phyloP scores from a whole-genome alignment of 1,139 yeast genomes.

The Casaregolazyma lundiana region DNA sequence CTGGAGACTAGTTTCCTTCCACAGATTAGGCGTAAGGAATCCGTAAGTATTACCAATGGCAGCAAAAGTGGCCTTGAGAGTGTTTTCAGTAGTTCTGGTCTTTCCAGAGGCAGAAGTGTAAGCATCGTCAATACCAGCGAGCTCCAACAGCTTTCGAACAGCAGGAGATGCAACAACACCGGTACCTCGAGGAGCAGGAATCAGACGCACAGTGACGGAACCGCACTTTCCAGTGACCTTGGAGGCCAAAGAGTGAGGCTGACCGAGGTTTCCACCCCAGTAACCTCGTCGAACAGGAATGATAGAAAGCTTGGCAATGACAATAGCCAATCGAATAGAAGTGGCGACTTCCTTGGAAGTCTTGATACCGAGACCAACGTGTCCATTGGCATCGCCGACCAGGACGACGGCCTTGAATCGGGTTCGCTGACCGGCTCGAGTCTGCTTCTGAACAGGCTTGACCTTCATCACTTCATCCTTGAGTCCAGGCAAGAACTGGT shows the following conservation, averaged over 20 bases:
- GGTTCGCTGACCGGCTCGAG: conserved; percentile 99
- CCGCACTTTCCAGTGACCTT: conserved; percentile 99
- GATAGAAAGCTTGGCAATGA: conserved; percentile 97
- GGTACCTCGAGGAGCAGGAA: conserved; percentile 99
- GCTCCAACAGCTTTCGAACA: conserved; percentile 96
- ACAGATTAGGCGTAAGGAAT: conserved; percentile 99
- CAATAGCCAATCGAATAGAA: conserved; percentile 99
- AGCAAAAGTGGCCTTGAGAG: conserved; percentile 98
- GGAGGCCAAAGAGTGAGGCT: conserved; percentile 97
- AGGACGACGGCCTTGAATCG: conserved; percentile 99
- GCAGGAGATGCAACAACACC: conserved; percentile 99
- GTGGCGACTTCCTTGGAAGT: conserved; percentile 99
- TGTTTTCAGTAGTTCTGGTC: conserved; percentile 99
- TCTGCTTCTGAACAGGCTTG: conserved; percentile 99
- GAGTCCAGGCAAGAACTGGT: conserved; percentile 90
- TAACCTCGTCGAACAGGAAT: conserved; percentile 99
- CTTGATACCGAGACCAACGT: conserved; percentile 99
- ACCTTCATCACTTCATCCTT: conserved; percentile 99
- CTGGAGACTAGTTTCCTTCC: conserved; percentile 82
- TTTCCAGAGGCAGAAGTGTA: conserved; percentile 99
- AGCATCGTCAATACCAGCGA: conserved; percentile 99
- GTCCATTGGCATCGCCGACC: conserved; percentile 99
- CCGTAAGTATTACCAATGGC: conserved; percentile 99
- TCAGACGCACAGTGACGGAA: conserved; percentile 96
- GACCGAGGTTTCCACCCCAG: conserved; percentile 99